phyloP scores from a whole-genome alignment of 306 rosid genomes.

The Comarum palustre region DNA sequence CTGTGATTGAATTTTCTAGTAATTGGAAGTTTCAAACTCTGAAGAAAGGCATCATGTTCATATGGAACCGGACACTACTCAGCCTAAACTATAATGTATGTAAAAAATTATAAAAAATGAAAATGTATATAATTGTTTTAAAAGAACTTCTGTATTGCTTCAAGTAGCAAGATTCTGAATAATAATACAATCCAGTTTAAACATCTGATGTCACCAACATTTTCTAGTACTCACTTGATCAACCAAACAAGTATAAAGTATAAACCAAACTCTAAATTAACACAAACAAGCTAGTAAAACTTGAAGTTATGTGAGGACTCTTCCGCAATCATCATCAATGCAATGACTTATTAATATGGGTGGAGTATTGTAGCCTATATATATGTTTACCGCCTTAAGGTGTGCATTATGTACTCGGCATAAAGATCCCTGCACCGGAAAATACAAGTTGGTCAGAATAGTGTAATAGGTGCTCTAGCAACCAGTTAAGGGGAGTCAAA shows the following conservation, averaged over 20 bases:
- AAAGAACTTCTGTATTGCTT: not conserved
- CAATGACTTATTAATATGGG: slow-evolving; percentile 28
- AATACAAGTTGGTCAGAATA: slow-evolving; percentile 16
- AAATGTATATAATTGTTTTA: not conserved
- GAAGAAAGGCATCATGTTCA: not conserved
- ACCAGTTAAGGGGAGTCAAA: not conserved
- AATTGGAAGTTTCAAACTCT: not conserved
- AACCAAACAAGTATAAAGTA: not conserved
- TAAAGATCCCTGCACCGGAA: slow-evolving; percentile 86
- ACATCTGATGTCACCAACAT: slow-evolving; percentile 1
- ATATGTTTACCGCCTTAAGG: slow-evolving; percentile 61
- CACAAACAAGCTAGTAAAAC: not conserved
- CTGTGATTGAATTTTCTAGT: not conserved
- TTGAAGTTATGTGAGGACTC: not conserved
- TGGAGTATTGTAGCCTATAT: slow-evolving; percentile 19
- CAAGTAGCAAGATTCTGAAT: not conserved
- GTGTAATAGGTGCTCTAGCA: slow-evolving; percentile 14
- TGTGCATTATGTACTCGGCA: slow-evolving; percentile 75
- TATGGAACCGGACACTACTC: not conserved
- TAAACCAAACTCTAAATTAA: not conserved
- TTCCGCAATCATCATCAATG: slow-evolving; percentile 3
- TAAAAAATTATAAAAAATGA: not conserved
- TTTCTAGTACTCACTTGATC: not conserved
- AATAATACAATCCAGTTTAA: not conserved
- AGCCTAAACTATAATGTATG: not conserved